A percentile compares a stretch with the other conserved stretches of the same genome.
Conservation (phyloP, 371 early-diverging fungal species). For the Syncephalis plumigaleata region DNA sequence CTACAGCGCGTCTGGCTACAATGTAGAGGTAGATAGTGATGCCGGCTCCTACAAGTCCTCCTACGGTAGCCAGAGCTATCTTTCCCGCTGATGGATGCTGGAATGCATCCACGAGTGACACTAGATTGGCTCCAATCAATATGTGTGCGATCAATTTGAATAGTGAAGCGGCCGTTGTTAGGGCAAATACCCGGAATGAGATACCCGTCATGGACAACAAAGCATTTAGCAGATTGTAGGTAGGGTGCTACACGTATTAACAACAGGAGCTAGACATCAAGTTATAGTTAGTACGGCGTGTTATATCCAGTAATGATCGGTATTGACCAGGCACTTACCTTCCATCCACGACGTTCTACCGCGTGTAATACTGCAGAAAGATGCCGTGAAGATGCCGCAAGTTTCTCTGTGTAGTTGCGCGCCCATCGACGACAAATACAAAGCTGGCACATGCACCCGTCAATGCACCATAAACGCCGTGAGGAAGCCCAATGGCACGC, state of each 20-base stretch:
- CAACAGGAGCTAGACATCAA: constrained; percentile 23
- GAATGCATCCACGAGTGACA: no score
- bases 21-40: no score
- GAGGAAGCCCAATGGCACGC: constrained; percentile 15
- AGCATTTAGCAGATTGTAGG: constrained; percentile 45
- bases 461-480: constrained; percentile 14
- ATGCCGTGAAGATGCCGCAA: constrained; percentile 9
- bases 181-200: constrained; percentile 22
- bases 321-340: constrained; percentile 8
- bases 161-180: constrained; percentile 44
- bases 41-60: no score
- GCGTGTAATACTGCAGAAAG: constrained; percentile 13
- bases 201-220: constrained; percentile 40
- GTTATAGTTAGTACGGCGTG: background rate
- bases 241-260: constrained; percentile 60
- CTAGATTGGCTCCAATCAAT: constrained; percentile 41
- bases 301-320: no score
- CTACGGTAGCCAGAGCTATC: no score
- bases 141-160: constrained; percentile 44
- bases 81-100: no score
- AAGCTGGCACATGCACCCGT: constrained; percentile 17
- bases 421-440: constrained; percentile 9
- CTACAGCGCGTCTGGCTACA: no score
- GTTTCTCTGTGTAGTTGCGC: constrained; percentile 8
- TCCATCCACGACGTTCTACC: constrained; percentile 20